These are phyloP conservation scores for Pestalotiopsis sp. DNA, from an alignment of 2,329 filamentous ascomycete genomes.

Conservation along the genomic window DNA sequence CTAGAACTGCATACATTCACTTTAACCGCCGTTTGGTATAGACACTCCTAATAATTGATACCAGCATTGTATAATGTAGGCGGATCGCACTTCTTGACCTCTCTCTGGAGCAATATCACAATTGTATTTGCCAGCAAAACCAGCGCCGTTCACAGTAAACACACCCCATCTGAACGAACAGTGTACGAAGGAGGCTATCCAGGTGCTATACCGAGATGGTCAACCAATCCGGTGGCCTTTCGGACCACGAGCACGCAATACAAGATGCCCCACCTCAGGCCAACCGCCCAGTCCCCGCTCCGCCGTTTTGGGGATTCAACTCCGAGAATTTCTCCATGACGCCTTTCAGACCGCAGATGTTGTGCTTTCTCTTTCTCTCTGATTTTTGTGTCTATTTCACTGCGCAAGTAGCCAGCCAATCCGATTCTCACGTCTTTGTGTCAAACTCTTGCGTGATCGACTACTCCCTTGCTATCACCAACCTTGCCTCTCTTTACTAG, in stretches of 20 bases:
- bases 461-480: neutral
- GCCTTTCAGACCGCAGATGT: neutral
- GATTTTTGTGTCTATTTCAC: neutral
- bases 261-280: neutral
- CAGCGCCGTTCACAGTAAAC: no score
- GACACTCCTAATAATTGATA: no score
- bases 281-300: neutral
- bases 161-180: no score
- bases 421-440: neutral
- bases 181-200: neutral
- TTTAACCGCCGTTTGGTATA: no score
- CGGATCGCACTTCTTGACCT: no score
- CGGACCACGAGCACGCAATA: neutral
- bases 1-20: no score
- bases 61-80: no score
- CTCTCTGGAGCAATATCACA: no score
- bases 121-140: no score
- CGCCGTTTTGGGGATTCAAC: neutral
- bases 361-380: neutral
- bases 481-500: neutral
- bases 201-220: neutral
- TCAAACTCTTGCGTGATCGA: slow-evolving; percentile 1
- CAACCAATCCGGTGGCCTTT: neutral
- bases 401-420: neutral
- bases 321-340: slow-evolving; percentile 15